These are phyloP conservation scores for Collybiopsis luxurians DNA, from an alignment of 768 basidiomycete species.

Conservation along the genomic window DNA sequence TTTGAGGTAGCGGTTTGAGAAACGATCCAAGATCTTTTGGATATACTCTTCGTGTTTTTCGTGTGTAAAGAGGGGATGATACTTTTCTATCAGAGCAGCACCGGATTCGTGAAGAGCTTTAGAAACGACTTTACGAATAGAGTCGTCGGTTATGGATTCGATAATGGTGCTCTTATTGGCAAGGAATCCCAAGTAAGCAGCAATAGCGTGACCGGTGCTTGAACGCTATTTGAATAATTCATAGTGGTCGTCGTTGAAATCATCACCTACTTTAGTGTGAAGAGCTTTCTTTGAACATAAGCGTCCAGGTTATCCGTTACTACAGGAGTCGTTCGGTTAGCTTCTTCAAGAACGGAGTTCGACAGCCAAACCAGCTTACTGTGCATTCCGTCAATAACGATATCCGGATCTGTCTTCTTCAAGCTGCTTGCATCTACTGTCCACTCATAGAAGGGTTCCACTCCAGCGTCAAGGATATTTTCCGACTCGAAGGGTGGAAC, in stretches of 20 bases:
- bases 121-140: slow-evolving; percentile 23
- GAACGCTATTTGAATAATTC: neutral
- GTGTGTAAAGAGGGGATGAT: slow-evolving; percentile 11
- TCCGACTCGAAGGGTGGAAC: slow-evolving; percentile 20
- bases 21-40: slow-evolving; percentile 28
- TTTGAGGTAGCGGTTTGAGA: slow-evolving; percentile 30
- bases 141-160: slow-evolving; percentile 26
- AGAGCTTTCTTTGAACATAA: slow-evolving; percentile 41
- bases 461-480: slow-evolving; percentile 32
- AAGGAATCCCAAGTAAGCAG: slow-evolving; percentile 37
- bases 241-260: neutral
- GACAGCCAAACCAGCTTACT: neutral
- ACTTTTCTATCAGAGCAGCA: slow-evolving; percentile 29
- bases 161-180: slow-evolving; percentile 27
- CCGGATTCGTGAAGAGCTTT: slow-evolving; percentile 33
- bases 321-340: neutral
- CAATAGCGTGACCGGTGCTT: slow-evolving; percentile 32
- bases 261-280: slow-evolving; percentile 31
- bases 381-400: slow-evolving; percentile 23
- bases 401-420: slow-evolving; percentile 16
- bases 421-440: slow-evolving; percentile 30
- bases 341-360: neutral
- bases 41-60: slow-evolving; percentile 25
- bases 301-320: slow-evolving; percentile 27
- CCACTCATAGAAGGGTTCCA: slow-evolving; percentile 42